Conservation (phyloP, 1,139 yeast genomes). For the Zygoascus hellenicus region DNA sequence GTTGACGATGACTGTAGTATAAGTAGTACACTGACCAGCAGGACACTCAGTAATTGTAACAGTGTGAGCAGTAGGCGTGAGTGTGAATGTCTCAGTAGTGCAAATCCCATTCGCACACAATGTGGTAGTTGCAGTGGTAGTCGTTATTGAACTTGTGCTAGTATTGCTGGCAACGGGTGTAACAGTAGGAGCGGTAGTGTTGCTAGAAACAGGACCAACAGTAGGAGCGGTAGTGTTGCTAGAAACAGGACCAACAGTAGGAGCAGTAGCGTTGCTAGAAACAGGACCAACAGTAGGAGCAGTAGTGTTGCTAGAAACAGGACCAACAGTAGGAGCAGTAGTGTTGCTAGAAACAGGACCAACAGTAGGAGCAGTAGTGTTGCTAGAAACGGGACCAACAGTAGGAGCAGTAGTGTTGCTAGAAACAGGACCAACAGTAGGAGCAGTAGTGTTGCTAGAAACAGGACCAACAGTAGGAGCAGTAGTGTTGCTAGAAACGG, state of each 20-base stretch:
- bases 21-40: neutral
- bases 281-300: neutral
- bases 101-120: neutral
- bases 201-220: neutral
- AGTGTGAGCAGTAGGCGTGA: conserved; percentile 4
- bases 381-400: conserved; percentile 2
- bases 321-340: no score
- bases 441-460: neutral
- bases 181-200: conserved; percentile 6
- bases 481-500: neutral
- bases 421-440: neutral
- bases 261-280: neutral
- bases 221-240: neutral
- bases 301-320: no score
- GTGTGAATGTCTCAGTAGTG: conserved; percentile 6
- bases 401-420: neutral
- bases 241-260: neutral
- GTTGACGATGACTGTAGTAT: conserved; percentile 2
- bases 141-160: conserved; percentile 1
- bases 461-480: no score
- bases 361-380: conserved; percentile 9
- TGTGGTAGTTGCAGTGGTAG: conserved; percentile 7
- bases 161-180: conserved; percentile 8
- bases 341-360: no score
- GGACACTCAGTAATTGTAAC: conserved; percentile 9